A percentile compares a stretch with the other conserved stretches of the same genome.
These are phyloP conservation scores for Vanilla planifolia DNA, from an alignment of 106 monocot genomes.

Conservation along the genomic window DNA sequence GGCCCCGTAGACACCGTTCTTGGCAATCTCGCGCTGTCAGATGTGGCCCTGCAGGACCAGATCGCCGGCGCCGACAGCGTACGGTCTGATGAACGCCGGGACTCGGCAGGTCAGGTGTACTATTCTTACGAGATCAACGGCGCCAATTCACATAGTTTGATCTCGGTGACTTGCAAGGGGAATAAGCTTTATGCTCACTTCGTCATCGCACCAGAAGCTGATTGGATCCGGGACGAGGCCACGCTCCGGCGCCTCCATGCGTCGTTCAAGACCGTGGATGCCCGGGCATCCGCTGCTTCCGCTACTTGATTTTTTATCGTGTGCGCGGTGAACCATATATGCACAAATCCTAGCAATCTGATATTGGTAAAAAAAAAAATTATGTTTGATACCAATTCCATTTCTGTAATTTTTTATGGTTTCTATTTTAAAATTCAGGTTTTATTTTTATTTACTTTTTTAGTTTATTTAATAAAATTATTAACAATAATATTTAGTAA, in stretches of 20 bases:
- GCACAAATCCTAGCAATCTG: too few species aligned
- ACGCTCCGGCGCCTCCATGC: conserved; percentile 58
- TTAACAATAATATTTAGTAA: too few species aligned
- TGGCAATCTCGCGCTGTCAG: conserved; percentile 80
- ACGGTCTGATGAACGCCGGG: conserved; percentile 39
- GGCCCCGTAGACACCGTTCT: conserved; percentile 77
- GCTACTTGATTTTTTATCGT: neutral
- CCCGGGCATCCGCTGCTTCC: conserved; percentile 5
- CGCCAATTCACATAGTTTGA: conserved; percentile 60
- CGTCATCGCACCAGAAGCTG: conserved; percentile 70
- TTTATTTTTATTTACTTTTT: too few species aligned
- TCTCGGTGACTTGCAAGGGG: conserved; percentile 77
- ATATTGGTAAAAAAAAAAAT: too few species aligned
- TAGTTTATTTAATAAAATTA: too few species aligned
- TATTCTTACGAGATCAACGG: conserved; percentile 85
- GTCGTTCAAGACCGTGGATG: conserved; percentile 72
- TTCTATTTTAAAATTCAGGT: too few species aligned
- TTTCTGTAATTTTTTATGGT: too few species aligned
- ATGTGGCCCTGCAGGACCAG: conserved; percentile 82
- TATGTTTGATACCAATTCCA: too few species aligned
- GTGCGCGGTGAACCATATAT: too few species aligned
- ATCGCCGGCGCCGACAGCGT: conserved; percentile 68
- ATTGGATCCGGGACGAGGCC: conserved; percentile 77
- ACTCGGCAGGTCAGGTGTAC: conserved; percentile 68
- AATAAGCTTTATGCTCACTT: conserved; percentile 97